phyloP scores from a whole-genome alignment of 2,329 filamentous ascomycete genomes.

The Talaromyces sp. region DNA sequence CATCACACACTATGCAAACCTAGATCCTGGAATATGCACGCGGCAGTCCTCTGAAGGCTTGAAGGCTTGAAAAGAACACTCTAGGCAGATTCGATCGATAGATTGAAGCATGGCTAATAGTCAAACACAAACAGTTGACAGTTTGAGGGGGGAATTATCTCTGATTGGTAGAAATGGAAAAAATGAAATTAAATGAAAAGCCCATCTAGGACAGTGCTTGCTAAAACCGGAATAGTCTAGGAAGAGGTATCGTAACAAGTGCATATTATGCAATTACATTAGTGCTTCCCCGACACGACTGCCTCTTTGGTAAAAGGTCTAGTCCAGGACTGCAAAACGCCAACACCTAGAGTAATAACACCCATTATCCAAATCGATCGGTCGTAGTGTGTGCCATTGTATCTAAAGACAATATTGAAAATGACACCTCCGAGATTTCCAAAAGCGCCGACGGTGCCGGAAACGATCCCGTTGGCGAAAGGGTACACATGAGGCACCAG shows the following conservation, averaged over 20 bases:
- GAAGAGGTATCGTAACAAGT: neutral
- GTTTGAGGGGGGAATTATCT: too few species aligned
- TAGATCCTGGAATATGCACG: neutral
- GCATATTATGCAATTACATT: neutral
- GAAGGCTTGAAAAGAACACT: neutral
- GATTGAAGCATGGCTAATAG: neutral
- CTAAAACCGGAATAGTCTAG: slow-evolving; percentile 3
- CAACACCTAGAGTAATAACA: slow-evolving; percentile 66
- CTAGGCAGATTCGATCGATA: neutral
- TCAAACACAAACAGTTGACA: neutral
- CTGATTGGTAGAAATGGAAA: too few species aligned
- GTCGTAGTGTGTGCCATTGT: slow-evolving; percentile 64
- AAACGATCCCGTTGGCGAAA: slow-evolving; percentile 73
- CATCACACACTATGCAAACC: neutral
- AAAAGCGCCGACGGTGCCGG: slow-evolving; percentile 71
- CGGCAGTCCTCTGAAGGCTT: neutral
- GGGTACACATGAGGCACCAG: slow-evolving; percentile 85
- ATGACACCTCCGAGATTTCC: slow-evolving; percentile 84
- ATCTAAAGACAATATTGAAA: slow-evolving; percentile 80
- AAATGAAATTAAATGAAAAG: neutral
- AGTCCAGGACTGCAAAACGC: slow-evolving; percentile 64
- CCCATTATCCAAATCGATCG: slow-evolving; percentile 80
- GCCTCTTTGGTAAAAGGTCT: slow-evolving; percentile 49
- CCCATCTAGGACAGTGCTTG: neutral
- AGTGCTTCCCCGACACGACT: neutral